Base-by-base conservation (phyloP, 1,284 basidiomycete genomes). In the Leccinum subrobustum region DNA sequence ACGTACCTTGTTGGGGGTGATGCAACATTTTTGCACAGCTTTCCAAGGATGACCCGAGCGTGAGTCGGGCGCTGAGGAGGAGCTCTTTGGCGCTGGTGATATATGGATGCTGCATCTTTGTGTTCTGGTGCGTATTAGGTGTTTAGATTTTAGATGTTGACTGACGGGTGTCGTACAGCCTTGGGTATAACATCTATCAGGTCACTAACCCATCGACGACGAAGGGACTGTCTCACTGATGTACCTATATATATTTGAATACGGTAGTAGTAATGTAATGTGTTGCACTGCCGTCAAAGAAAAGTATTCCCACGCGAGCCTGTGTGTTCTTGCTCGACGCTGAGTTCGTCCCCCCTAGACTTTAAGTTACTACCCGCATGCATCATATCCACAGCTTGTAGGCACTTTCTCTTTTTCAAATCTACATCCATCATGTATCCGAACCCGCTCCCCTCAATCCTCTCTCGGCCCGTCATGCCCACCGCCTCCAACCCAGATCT, bases 31-130 rank as follows among this genome's bases (percentile, higher is more conserved):
- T 60, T 74, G 74, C 64, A 64, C 76, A 92, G 83, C 80, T 97
- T 65, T 90, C 92, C 67, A 86, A 87, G 60, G 75, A 85, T 62
- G 89, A 93, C 69, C 77, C 80, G 2, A 83, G 79, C 44, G 76
- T 79, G 48, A 85, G 81, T 66, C 87, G 82, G 72, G 62, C 69
- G 33, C 74, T 92, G 64, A 87, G 84, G 63, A 79, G 79, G 68
- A 81, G 82, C 1, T 89, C 94, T 2, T 76, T 92, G 48, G 86
- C 77, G 6, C 76, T 98, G 57, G 82, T 86, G 23, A 73, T 85
- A 6, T 96, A 96, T 73, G 95, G 95, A 12, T 75, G 81, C n/a
- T 81, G 79, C 65, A 86, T 98, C 52, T 94, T 95, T 77, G 78
- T 90, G 27, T 93, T 96, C 75, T 96, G 93, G 92, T 93, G 70